phyloP scores from a whole-genome alignment of 805 yeast species.

The Metschnikowia borealis region DNA sequence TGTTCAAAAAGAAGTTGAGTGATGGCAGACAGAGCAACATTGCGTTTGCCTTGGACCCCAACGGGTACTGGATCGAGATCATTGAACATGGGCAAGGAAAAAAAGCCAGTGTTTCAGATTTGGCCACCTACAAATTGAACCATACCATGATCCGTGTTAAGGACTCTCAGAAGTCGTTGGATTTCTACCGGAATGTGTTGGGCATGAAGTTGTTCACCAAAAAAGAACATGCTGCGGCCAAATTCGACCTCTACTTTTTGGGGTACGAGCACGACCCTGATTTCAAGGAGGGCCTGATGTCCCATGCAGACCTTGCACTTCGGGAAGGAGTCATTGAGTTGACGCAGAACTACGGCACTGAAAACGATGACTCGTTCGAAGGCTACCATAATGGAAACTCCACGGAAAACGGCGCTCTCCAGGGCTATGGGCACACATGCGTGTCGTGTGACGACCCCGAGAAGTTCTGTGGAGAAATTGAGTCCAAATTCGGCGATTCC shows the following conservation, averaged over 20 bases:
- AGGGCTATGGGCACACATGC: constrained; percentile 87
- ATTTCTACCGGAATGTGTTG: constrained; percentile 71
- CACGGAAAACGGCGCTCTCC: constrained; percentile 50
- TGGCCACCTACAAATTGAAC: constrained; percentile 54
- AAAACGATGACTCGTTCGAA: constrained; percentile 62
- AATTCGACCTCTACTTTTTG: constrained; percentile 82
- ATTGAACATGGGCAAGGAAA: constrained; percentile 53
- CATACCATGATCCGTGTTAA: constrained; percentile 92
- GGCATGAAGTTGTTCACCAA: constrained; percentile 74
- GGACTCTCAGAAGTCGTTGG: constrained; percentile 72
- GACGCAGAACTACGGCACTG: constrained; percentile 97
- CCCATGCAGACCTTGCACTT: constrained; percentile 28
- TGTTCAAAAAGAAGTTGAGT: constrained; percentile 73
- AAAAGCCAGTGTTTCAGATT: constrained; percentile 36
- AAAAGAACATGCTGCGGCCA: constrained; percentile 57
- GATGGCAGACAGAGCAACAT: constrained; percentile 93
- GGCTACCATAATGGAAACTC: constrained; percentile 79
- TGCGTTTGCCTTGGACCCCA: constrained; percentile 94
- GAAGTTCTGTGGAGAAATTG: constrained; percentile 50
- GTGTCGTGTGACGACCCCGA: constrained; percentile 63
- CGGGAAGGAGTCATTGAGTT: constrained; percentile 78
- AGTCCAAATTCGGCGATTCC: constrained; percentile 36
- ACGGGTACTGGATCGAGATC: constrained; percentile 95
- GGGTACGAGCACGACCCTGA: constrained; percentile 56
- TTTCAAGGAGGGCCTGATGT: constrained; percentile 41